Percentiles rank a stretch among this genome's conserved stretches.
These are phyloP conservation scores for Nicotiana undulata DNA, from an alignment of 257 asterid species.

Conservation along the genomic window DNA sequence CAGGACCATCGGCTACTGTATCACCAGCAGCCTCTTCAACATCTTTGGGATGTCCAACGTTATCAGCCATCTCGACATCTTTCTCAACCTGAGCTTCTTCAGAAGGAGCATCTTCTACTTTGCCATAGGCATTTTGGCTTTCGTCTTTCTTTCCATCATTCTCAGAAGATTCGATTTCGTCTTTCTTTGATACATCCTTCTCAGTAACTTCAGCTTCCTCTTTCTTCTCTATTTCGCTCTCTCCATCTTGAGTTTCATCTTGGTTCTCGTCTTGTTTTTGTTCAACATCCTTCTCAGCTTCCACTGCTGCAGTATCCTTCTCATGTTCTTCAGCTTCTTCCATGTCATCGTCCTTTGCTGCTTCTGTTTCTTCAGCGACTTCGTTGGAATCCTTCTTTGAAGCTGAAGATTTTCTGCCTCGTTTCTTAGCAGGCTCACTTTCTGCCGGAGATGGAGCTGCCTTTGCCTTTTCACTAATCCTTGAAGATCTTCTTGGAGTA, in stretches of 20 bases:
- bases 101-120: slow-evolving; percentile 6
- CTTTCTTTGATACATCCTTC: slow-evolving; percentile 5
- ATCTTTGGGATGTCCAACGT: background rate
- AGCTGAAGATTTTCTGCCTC: slow-evolving; percentile 28
- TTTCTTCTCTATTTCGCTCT: slow-evolving; percentile 5
- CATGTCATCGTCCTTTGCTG: slow-evolving; percentile 23
- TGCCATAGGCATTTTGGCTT: background rate
- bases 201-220: slow-evolving; percentile 10
- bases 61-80: background rate
- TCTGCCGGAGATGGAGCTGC: slow-evolving; percentile 24
- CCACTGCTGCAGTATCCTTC: background rate
- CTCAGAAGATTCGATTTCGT: background rate
- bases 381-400: slow-evolving; percentile 24
- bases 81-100: slow-evolving; percentile 7
- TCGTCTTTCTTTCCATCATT: background rate
- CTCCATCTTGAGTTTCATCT: slow-evolving; percentile 10
- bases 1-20: slow-evolving; percentile 13
- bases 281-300: background rate
- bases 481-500: slow-evolving; percentile 49
- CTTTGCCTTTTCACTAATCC: slow-evolving; percentile 39
- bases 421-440: slow-evolving; percentile 32
- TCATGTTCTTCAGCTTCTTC: slow-evolving; percentile 26
- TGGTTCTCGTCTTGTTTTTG: background rate
- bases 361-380: slow-evolving; percentile 22
- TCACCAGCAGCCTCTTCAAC: slow-evolving; percentile 2